Evolutionary conservation across 1,284 basidiomycete species (phyloP).

Genomic region (Mrakiaceae sp.): DNA sequence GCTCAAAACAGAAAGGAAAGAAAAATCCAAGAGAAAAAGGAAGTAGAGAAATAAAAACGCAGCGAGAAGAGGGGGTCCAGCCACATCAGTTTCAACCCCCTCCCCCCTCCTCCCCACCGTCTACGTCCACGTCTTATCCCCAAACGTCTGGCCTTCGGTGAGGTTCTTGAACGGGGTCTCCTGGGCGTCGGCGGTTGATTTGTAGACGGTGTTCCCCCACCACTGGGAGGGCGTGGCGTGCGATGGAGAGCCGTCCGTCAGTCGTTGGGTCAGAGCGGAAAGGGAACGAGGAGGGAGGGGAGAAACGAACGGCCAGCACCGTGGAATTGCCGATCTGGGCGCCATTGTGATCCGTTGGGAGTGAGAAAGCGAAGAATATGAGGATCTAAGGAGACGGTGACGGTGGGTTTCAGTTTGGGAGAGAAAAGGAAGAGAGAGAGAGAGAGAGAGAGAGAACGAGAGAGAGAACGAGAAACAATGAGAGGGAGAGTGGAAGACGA

Average conservation of each 20-base stretch:
- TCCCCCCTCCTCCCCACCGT: too few relatives aligned
- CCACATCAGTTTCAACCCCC: too few relatives aligned
- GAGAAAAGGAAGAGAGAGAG: not conserved
- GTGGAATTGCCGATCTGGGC: constrained; percentile 13
- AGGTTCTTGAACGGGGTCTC: constrained; percentile 17
- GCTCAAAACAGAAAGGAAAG: too few relatives aligned
- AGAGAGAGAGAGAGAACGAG: not conserved
- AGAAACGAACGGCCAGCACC: not conserved
- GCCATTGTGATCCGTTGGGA: constrained; percentile 19
- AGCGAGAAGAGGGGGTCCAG: too few relatives aligned
- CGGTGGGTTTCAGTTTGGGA: not conserved
- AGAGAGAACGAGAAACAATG: not conserved
- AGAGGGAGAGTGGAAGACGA: not conserved
- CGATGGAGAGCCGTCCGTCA: not conserved
- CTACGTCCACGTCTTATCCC: not conserved
- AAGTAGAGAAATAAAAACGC: too few relatives aligned
- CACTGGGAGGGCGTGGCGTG: constrained; percentile 16
- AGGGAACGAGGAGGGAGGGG: not conserved
- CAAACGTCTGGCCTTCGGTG: constrained; percentile 20
- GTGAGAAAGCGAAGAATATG: constrained; percentile 29
- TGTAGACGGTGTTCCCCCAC: constrained; percentile 27
- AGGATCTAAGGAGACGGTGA: constrained; percentile 19
- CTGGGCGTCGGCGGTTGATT: constrained; percentile 20
- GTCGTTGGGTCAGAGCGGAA: too few relatives aligned
- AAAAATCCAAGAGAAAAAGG: too few relatives aligned